These are phyloP conservation scores for Dendrothele bispora DNA, from an alignment of 768 basidiomycete species.

Conservation along the genomic window DNA sequence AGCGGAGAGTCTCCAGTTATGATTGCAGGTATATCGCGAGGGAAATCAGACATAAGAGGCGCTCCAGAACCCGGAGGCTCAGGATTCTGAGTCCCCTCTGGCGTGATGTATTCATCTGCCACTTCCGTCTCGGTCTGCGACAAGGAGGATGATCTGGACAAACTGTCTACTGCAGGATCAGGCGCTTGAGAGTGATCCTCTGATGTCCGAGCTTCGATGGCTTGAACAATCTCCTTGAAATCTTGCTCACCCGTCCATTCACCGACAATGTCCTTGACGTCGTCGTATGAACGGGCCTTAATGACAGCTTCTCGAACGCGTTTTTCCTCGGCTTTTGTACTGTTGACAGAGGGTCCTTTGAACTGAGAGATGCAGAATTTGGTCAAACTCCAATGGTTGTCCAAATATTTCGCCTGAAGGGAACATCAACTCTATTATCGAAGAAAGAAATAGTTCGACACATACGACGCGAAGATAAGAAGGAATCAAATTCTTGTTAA, in stretches of 20 bases:
- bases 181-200: constrained; percentile 32
- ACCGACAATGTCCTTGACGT: constrained; percentile 50
- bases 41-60: constrained; percentile 30
- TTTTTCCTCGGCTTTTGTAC: constrained; percentile 56
- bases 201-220: constrained; percentile 44
- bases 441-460: neutral
- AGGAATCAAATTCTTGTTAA: constrained; percentile 69
- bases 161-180: constrained; percentile 21
- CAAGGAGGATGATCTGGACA: constrained; percentile 19
- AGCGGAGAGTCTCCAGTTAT: too few relatives aligned
- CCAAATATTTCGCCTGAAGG: constrained; percentile 66
- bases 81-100: constrained; percentile 54
- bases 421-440: constrained; percentile 1
- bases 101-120: constrained; percentile 35
- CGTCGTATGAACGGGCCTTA: constrained; percentile 62
- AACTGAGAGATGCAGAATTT: constrained; percentile 88
- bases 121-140: constrained; percentile 22
- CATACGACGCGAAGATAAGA: constrained; percentile 73
- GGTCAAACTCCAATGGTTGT: constrained; percentile 80
- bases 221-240: constrained; percentile 50
- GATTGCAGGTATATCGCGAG: constrained; percentile 24
- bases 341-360: constrained; percentile 57
- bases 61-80: constrained; percentile 55
- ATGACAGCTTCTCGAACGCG: constrained; percentile 52
- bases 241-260: constrained; percentile 63